Evolutionary conservation across 257 asterid species (phyloP).

Genomic region (Eustoma russellianum): DNA sequence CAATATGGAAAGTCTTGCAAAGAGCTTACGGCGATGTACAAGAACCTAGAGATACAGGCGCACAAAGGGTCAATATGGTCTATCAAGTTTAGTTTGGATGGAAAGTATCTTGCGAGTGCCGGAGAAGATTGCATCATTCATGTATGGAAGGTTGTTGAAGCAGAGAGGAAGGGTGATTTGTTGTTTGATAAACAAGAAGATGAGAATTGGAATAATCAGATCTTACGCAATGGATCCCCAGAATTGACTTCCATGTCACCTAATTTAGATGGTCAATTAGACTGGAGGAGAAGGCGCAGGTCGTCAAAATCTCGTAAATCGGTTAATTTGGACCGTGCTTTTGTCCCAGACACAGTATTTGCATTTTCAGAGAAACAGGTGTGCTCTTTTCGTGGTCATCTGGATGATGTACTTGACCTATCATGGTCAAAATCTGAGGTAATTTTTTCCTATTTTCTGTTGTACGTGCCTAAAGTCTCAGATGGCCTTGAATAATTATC

Average conservation of each 20-base stretch:
- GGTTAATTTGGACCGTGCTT: slow-evolving; percentile 64
- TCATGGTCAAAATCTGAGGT: slow-evolving; percentile 99
- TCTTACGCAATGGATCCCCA: slow-evolving; percentile 72
- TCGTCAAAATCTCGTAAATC: slow-evolving; percentile 80
- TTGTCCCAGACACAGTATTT: slow-evolving; percentile 81
- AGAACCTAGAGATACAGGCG: slow-evolving; percentile 88
- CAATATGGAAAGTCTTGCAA: slow-evolving; percentile 88
- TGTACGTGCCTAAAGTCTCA: too few species aligned
- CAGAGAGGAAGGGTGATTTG: slow-evolving; percentile 83
- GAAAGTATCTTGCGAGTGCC: slow-evolving; percentile 96
- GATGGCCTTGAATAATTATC: too few species aligned
- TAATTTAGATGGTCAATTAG: slow-evolving; percentile 52
- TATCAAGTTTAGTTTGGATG: slow-evolving; percentile 92
- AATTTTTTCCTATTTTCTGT: slow-evolving; percentile 11
- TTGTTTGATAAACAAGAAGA: slow-evolving; percentile 71
- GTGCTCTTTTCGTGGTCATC: slow-evolving; percentile 81
- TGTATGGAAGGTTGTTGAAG: slow-evolving; percentile 82
- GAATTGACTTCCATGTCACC: slow-evolving; percentile 72
- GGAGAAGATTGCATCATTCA: slow-evolving; percentile 96
- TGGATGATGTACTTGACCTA: slow-evolving; percentile 80
- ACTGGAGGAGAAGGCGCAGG: slow-evolving; percentile 82
- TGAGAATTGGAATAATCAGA: slow-evolving; percentile 62
- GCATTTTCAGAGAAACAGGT: slow-evolving; percentile 73
- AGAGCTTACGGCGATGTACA: slow-evolving; percentile 78
- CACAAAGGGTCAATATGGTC: slow-evolving; percentile 95